Evolutionary conservation across 768 basidiomycete species (phyloP), one percentile per base, ranked within the genome.

Genomic region (Coprinopsis strossmayeri): DNA sequence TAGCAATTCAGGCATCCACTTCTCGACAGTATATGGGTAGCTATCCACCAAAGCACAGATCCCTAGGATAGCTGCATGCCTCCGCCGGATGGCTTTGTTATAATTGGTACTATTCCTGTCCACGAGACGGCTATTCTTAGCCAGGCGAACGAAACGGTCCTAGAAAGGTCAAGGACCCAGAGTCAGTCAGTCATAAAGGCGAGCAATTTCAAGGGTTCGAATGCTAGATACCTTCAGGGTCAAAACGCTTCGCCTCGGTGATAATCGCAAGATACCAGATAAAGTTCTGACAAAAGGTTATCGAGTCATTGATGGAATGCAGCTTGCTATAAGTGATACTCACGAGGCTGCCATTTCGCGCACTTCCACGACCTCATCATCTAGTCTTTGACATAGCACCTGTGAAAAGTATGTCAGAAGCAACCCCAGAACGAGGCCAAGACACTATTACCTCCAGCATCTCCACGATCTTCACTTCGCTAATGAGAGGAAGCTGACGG

Each of bases 1-100:
- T 53, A 94, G 68, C 37, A 96, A 74, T 40, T 83, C 81, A 0
- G 93, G 90, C 78, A 95, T 84, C 87, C 93, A 98, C 53, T 83
- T 81, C 59, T 95, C 95, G 12, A 97, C 86, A 1, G 92, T 93
- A 66, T 96, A 96, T 0, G 95, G 95, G 62, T 88, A 95, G 49
- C 92, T 94, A 57, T 94, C 90, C 27, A 98, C 81, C 26, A 98
- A 70, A 3, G 95, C 91, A 55, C 90, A 91, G 37, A 94, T 82
- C n/a, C 95, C 95, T 41, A 98, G 74, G 49, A 98, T 87, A 1
- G 92, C 92, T 21, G 90, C 88, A 64, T 96, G 92, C 20, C 89
- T 78, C 59, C 85, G 79, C 23, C 90, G 80, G 12, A 94, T 69
- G 5, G 84, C 79, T 39, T 72, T 69, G 50, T 78, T 82, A 63